Evolutionary conservation across 164 flowering plant genomes (phyloP), one percentile per base, ranked within the genome.

Genomic region (Umbellularia californica): DNA sequence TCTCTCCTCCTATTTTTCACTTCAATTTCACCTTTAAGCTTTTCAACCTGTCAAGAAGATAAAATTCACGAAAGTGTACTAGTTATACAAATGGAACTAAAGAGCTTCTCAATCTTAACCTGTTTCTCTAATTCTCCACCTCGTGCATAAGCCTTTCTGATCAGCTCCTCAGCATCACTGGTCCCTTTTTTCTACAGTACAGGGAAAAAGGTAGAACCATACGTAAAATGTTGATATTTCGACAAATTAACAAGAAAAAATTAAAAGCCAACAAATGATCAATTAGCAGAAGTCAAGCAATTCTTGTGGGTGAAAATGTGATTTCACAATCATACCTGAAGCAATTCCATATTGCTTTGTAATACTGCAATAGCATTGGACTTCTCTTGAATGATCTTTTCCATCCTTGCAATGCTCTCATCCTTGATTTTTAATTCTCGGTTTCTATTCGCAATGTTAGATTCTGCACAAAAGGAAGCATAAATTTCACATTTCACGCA

Each of bases 101-200:
- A 74, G 62, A 50, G 15, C 17, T 19, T 22, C 22, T 23, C 58
- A 11, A 14, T 47, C 65, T 65, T 11, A 19, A 90, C 98, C 93
- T 90, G 90, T 76, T 87, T 89, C 86, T 92, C 93, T 74, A 96
- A 83, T 76, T 94, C 97, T 70, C 50, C 81, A 70, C 89, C 90
- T 41, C 89, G 90, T 70, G 97, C 91, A 82, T 88, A 88, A 69
- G 94, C 98, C 85, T 90, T 91, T 12, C 88, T 88, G 22, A 89
- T 80, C 82, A 78, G 81, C 83, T 89, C 88, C 76, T 82, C 86
- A 72, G 80, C 86, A 81, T 86, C 91, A 41, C 77, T 77, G 27
- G 84, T 75, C n/a, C 88, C 96, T 75, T 88, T 91, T 79, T 82
- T 80, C 99, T 95, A 35, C 41, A 50, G 77, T 27, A 55, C 2